Base-by-base conservation (phyloP, 1,284 basidiomycete species). In the Ceratobasidium papillatum region DNA sequence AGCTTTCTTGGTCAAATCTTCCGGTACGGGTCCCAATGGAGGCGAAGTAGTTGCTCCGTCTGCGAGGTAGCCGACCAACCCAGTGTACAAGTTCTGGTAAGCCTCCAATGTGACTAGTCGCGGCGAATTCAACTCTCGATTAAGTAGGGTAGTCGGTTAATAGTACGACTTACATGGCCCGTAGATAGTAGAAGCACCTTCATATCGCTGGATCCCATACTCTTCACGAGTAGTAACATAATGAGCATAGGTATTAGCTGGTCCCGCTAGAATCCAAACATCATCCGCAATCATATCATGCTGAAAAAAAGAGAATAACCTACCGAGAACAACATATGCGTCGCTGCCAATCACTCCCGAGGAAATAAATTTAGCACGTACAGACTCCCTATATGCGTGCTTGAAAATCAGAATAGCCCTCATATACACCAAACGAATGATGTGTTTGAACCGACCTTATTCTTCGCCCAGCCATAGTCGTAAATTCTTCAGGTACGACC, bases 111-210 rank as follows among this genome's bases (percentile, higher is more conserved):
- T 94, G 77, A 84, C 90, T 92, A 75, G n/a, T n/a, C n/a, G n/a
- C n/a, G n/a, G n/a, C n/a, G n/a, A n/a, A n/a, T n/a, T n/a, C n/a
- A 14, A 25, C 5, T 47, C 4, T 52, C 3, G 54, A 58, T 36
- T 14, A 17, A 32, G n/a, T 5, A 58, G 54, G 27, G 27, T 34
- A 36, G n/a, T 41, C 32, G n/a, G 14, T 22, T 41, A 19, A 7
- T 9, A n/a, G 9, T 22, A 19, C 19, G 19, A 22, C 89, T 79
- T 76, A 91, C 92, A 87, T 75, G 86, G 89, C 32, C 93, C 93
- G 80, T 89, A 94, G 51, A 94, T 85, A 9, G 92, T 94, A 51
- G 91, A 93, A 0, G 91, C 91, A 45, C 93, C 93, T 81, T 94
- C 93, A 78, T 94, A 94, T 64, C 93, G 86, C 82, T 94, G 93